Evolutionary conservation across 2,329 filamentous ascomycete genomes (phyloP).

Genomic region (Cercospora citrullina): DNA sequence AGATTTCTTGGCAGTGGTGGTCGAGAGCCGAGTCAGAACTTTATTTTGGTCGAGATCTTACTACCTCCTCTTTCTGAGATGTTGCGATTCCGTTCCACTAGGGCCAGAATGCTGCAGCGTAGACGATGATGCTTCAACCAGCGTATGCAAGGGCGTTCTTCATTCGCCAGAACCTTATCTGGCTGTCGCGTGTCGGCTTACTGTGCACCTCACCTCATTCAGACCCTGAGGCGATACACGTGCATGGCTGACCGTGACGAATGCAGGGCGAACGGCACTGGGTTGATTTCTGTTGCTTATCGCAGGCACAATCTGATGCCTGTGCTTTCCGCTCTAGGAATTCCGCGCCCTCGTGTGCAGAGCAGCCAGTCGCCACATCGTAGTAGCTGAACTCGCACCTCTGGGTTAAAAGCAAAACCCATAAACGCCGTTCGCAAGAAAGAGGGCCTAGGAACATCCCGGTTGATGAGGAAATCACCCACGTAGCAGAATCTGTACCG

Average conservation of each 20-base stretch:
- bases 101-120: not conserved
- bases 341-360: not conserved
- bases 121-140: not conserved
- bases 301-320: not conserved
- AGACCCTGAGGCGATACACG: not conserved
- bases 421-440: not conserved
- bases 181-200: not conserved
- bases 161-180: not conserved
- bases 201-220: not conserved
- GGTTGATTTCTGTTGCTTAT: not conserved
- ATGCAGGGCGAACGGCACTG: not conserved
- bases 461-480: not conserved
- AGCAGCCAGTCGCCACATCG: not conserved
- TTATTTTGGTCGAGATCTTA: not conserved
- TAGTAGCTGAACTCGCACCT: not conserved
- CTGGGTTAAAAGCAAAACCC: not conserved
- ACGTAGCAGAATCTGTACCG: conserved; percentile 7
- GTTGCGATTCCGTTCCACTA: not conserved
- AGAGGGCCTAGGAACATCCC: not conserved
- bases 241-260: not conserved
- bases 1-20: not conserved
- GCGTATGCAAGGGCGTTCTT: not conserved
- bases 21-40: not conserved
- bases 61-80: not conserved
- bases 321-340: not conserved